These are phyloP conservation scores for Termitomyces sp. DNA, from an alignment of 768 basidiomycete species.

Conservation along the genomic window DNA sequence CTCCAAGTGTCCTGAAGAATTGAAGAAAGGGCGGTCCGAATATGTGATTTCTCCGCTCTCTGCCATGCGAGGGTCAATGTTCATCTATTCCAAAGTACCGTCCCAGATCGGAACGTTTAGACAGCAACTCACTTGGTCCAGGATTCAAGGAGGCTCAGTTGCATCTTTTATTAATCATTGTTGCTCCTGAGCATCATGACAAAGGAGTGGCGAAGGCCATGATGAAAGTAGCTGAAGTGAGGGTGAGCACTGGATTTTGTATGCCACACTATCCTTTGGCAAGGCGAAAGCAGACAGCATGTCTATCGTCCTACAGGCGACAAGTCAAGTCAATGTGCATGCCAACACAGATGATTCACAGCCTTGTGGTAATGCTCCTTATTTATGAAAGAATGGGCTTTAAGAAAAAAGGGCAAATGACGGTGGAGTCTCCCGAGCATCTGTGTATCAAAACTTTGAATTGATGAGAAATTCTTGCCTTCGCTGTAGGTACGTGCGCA, in stretches of 20 bases:
- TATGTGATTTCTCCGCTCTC: conserved; percentile 13
- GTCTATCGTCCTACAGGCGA: conserved; percentile 21
- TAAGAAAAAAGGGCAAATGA: conserved; percentile 9
- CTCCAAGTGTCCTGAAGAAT: conserved; percentile 10
- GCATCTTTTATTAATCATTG: conserved; percentile 23
- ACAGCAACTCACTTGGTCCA: conserved; percentile 12
- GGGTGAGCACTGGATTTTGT: conserved; percentile 8
- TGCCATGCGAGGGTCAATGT: not conserved
- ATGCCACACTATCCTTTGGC: not conserved
- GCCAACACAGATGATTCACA: not conserved
- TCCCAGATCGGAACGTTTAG: conserved; percentile 13
- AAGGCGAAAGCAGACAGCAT: conserved; percentile 16
- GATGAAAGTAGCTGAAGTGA: conserved; percentile 18
- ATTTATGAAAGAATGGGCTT: conserved; percentile 14
- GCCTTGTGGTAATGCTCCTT: not conserved
- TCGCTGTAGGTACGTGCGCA: not conserved
- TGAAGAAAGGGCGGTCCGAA: conserved; percentile 23
- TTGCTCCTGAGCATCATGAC: conserved; percentile 20
- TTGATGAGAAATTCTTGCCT: conserved; percentile 17
- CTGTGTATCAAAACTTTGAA: conserved; percentile 10
- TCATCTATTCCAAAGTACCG: conserved; percentile 13
- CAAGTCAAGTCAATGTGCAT: conserved; percentile 20
- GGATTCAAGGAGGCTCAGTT: conserved; percentile 18
- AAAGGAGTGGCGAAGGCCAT: conserved; percentile 24
- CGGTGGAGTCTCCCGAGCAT: conserved; percentile 1